A percentile compares a stretch with the other conserved stretches of the same genome.
These are phyloP conservation scores for Circinella minor DNA, from an alignment of 371 early-diverging fungal species.

Conservation along the genomic window DNA sequence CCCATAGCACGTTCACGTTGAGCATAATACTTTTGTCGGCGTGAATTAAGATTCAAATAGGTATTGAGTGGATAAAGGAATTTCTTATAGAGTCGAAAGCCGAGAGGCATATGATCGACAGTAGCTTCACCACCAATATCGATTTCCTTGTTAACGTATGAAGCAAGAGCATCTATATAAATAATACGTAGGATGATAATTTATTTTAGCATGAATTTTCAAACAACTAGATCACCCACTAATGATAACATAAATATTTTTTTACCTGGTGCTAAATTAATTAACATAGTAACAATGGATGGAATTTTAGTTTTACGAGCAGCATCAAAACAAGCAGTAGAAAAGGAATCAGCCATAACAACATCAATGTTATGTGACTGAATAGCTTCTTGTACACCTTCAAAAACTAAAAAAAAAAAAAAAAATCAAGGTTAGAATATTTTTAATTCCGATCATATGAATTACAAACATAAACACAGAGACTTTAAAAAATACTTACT, in stretches of 20 bases:
- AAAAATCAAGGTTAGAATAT: neutral
- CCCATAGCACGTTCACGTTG: neutral
- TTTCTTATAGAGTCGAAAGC: conserved; percentile 19
- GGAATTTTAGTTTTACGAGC: conserved; percentile 10
- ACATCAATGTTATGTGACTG: conserved; percentile 10
- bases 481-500: neutral
- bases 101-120: conserved; percentile 16
- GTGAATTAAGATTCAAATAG: neutral
- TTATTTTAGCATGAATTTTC: too few species aligned
- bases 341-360: conserved; percentile 19
- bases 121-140: conserved; percentile 15
- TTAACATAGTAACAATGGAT: conserved; percentile 12
- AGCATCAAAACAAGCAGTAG: conserved; percentile 14
- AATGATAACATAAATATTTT: too few species aligned
- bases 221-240: too few species aligned
- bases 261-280: conserved; percentile 14
- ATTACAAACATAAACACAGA: too few species aligned
- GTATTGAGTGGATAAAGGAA: conserved; percentile 14
- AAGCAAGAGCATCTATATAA: conserved; percentile 22
- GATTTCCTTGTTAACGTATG: conserved; percentile 28
- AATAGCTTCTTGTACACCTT: conserved; percentile 3
- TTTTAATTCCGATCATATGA: too few species aligned
- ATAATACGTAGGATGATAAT: neutral
- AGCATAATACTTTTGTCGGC: neutral
- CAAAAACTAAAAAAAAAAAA: conserved; percentile 16